Base-by-base conservation (phyloP, 257 asterid genomes). In the Gentiana macrophylla region DNA sequence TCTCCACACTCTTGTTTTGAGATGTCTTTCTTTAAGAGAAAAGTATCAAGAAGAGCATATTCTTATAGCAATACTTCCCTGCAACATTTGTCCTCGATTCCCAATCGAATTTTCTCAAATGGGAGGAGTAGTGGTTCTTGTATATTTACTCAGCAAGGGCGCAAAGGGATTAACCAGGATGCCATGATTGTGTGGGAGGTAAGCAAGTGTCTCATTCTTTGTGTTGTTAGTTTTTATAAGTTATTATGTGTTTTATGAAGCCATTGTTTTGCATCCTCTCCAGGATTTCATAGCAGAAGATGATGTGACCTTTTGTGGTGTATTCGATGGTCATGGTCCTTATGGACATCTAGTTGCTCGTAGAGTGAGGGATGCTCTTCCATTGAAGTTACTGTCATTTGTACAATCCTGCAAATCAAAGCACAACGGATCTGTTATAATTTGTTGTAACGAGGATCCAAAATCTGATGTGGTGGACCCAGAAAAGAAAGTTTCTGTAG, bases 171-270 rank as follows among this genome's bases (percentile, higher is more conserved):
- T 65, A 91, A 91, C 71, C 98, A 91, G 70, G 98, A 91, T 61
- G 95, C 98, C 65, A 91, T 91, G 98, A 74, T 91, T 55, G 98
- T 91, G 57, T 91, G 98, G 98, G 98, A 91, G 74, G 98, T 91
- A 74, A 75, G 82, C 72, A 15, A 15, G 24, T 15, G 24, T 15
- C 32, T 43, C 2, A 1, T 49, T 70, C 49, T 35, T 48, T 51
- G 13, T 38, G 8, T 15, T 51, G 60, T 58, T 56, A 44, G 9
- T 38, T 32, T 46, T 32, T 51, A 33, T 55, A 5, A 57, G 48
- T 12, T 10, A 48, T 35, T 41, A 10, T 12, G 38, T 59, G 35
- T 8, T 15, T 43, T 11, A 8, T 41, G 46, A 53, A 53, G 53
- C 55, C 35, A 52, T 50, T 44, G 37, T 46, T 53, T 56, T 48